phyloP scores from a whole-genome alignment of 2,329 filamentous ascomycete genomes.

The Nothomitra cinnamomea region DNA sequence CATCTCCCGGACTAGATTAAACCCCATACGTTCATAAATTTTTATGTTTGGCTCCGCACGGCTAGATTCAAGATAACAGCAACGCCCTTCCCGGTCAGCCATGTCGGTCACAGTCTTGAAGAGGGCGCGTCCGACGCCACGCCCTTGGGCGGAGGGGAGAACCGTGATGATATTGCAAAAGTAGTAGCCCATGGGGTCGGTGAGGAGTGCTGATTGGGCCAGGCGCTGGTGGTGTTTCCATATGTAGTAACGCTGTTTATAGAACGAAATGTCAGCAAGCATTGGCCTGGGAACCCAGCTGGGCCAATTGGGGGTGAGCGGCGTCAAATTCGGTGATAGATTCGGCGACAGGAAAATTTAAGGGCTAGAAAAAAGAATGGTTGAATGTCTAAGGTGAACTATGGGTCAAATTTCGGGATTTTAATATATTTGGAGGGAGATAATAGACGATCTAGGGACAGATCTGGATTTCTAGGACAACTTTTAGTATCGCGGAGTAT shows the following conservation, averaged over 20 bases:
- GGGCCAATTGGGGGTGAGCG: background rate
- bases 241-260: constrained; percentile 42
- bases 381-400: too few species aligned
- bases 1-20: constrained; percentile 46
- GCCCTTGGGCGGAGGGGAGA: constrained; percentile 44
- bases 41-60: constrained; percentile 49
- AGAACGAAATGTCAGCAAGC: too few species aligned
- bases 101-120: constrained; percentile 44
- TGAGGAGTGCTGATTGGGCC: constrained; percentile 46
- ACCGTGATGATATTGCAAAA: constrained; percentile 65
- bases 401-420: too few species aligned
- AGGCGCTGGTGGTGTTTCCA: constrained; percentile 51
- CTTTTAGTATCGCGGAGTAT: too few species aligned
- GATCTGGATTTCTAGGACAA: too few species aligned
- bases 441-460: too few species aligned
- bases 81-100: constrained; percentile 46
- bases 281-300: background rate
- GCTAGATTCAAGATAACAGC: constrained; percentile 56
- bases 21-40: constrained; percentile 56
- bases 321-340: background rate
- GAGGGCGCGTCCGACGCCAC: constrained; percentile 46
- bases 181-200: constrained; percentile 49
- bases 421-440: too few species aligned
- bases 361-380: too few species aligned
- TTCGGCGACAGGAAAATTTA: background rate